These are phyloP conservation scores for Backusella sp. DNA, from an alignment of 192 early-diverging fungal species.

Conservation along the genomic window DNA sequence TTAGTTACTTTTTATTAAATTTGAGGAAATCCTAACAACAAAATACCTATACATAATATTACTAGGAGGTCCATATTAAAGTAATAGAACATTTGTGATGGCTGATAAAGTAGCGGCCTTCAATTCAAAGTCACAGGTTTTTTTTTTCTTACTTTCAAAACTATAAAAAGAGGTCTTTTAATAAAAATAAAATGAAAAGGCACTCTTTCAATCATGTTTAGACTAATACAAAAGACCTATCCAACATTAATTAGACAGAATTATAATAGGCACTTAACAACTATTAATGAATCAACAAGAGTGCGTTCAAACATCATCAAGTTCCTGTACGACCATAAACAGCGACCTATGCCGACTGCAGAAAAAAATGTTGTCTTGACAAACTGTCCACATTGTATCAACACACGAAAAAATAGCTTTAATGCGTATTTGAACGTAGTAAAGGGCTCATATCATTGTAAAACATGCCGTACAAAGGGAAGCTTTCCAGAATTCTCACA, in stretches of 20 bases:
- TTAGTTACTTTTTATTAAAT: too few species aligned
- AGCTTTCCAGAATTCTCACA: slow-evolving; percentile 54
- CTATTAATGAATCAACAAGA: slow-evolving; percentile 1
- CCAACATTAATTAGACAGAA: background rate
- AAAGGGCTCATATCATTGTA: slow-evolving; percentile 57
- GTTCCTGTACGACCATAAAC: slow-evolving; percentile 31
- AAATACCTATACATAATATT: too few species aligned
- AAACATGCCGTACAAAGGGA: slow-evolving; percentile 53
- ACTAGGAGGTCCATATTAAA: too few species aligned
- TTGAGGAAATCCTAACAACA: too few species aligned
- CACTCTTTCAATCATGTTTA: background rate
- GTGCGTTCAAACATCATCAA: slow-evolving; percentile 18
- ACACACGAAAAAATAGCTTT: slow-evolving; percentile 37
- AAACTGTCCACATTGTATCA: slow-evolving; percentile 38
- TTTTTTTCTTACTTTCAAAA: background rate
- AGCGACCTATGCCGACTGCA: slow-evolving; percentile 27
- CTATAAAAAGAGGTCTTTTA: background rate
- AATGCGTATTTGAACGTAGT: slow-evolving; percentile 49
- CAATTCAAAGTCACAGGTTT: background rate
- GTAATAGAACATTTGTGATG: too few species aligned
- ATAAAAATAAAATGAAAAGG: background rate
- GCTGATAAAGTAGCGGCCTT: too few species aligned
- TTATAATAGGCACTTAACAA: background rate
- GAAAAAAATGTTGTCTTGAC: slow-evolving; percentile 15
- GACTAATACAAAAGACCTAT: background rate